These are phyloP conservation scores for Hypoxylon sp. DNA, from an alignment of 2,329 filamentous ascomycete species.

Conservation along the genomic window DNA sequence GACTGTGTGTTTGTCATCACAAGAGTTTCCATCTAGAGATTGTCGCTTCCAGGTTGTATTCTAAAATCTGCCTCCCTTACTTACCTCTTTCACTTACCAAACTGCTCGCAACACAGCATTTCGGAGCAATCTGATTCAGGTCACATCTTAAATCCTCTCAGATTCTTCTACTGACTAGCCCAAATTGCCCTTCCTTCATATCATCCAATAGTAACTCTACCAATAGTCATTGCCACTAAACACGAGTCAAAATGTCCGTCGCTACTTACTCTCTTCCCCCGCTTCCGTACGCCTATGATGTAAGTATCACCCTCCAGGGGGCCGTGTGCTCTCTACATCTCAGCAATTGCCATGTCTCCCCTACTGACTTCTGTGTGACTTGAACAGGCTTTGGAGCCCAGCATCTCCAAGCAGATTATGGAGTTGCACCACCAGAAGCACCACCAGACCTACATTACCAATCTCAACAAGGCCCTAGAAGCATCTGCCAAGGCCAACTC, in stretches of 20 bases:
- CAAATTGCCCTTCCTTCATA: constrained; percentile 4
- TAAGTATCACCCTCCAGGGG: constrained; percentile 59
- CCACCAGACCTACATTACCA: constrained; percentile 83
- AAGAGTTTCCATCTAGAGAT: constrained; percentile 18
- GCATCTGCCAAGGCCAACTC: constrained; percentile 70
- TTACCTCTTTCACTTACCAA: constrained; percentile 7
- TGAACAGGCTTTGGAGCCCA: constrained; percentile 75
- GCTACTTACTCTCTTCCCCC: constrained; percentile 73
- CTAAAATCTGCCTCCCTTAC: not conserved
- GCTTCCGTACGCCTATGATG: constrained; percentile 79
- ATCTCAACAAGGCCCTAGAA: constrained; percentile 77
- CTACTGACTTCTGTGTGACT: constrained; percentile 22
- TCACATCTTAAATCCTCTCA: not conserved
- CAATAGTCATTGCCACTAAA: constrained; percentile 5
- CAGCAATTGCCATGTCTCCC: constrained; percentile 8
- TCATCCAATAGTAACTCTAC: not conserved
- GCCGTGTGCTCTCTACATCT: not conserved
- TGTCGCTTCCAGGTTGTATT: constrained; percentile 11
- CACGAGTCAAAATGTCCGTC: constrained; percentile 52
- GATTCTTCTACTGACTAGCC: not conserved
- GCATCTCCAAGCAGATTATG: constrained; percentile 85
- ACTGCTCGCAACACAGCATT: constrained; percentile 2
- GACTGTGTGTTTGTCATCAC: constrained; percentile 26
- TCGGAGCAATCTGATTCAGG: not conserved
- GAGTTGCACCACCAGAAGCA: constrained; percentile 85